Evolutionary conservation across 1,139 yeast species (phyloP).

Genomic region (Suhomyces choctaworum): DNA sequence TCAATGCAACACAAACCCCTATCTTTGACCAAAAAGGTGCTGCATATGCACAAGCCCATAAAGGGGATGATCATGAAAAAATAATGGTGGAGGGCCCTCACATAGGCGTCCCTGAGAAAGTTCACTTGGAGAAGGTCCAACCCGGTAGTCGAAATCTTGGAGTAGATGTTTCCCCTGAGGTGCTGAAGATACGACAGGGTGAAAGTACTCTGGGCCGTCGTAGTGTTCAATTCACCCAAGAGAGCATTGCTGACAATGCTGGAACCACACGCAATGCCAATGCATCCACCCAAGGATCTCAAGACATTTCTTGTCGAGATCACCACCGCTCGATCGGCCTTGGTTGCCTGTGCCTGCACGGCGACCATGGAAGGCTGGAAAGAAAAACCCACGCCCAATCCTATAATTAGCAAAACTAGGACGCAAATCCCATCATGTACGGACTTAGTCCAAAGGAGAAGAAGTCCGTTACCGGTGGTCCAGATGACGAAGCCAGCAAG

Average conservation of each 20-base stretch:
- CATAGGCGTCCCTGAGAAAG: constrained; percentile 33
- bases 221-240: constrained; percentile 22
- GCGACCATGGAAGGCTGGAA: constrained; percentile 61
- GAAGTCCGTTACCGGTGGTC: constrained; percentile 41
- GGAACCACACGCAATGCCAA: constrained; percentile 50
- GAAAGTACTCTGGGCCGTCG: constrained; percentile 8
- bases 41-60: constrained; percentile 39
- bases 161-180: constrained; percentile 33
- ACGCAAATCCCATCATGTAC: constrained; percentile 35
- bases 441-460: constrained; percentile 33
- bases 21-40: constrained; percentile 40
- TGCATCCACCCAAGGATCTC: constrained; percentile 56
- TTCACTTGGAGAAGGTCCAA: constrained; percentile 26
- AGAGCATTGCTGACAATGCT: constrained; percentile 45
- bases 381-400: constrained; percentile 51
- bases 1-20: constrained; percentile 45
- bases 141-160: constrained; percentile 27
- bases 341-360: constrained; percentile 51
- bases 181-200: constrained; percentile 18
- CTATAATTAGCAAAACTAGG: constrained; percentile 42
- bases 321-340: constrained; percentile 56
- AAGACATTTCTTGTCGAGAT: constrained; percentile 54
- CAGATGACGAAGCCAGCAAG: constrained; percentile 45
- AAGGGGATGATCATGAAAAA: constrained; percentile 46
- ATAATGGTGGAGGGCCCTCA: constrained; percentile 38